phyloP scores from a whole-genome alignment of 495 filamentous ascomycete genomes.

The Xylaria telfairii region DNA sequence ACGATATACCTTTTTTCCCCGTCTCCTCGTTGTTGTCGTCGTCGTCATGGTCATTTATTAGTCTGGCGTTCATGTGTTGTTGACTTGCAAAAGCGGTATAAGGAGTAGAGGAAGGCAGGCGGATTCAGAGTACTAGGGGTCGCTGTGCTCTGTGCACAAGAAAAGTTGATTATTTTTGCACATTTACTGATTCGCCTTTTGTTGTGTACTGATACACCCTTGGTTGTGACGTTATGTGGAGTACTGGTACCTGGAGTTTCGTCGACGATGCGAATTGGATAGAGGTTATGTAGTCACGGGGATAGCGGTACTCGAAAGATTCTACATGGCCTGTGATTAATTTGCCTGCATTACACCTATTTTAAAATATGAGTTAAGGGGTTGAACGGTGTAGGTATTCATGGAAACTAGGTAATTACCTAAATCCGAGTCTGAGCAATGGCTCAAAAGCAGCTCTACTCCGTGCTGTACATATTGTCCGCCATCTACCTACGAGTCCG shows the following conservation, averaged over 20 bases:
- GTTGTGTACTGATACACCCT: neutral
- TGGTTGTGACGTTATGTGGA: neutral
- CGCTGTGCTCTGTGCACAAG: slow-evolving; percentile 1
- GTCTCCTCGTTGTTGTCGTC: neutral
- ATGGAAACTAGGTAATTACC: neutral
- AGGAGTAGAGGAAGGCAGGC: slow-evolving; percentile 26
- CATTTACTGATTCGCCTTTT: neutral
- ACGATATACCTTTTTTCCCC: slow-evolving; percentile 24
- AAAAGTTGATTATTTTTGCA: slow-evolving; percentile 7
- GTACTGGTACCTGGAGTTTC: neutral
- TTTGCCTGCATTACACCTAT: too few relatives aligned
- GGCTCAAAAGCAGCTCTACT: too few relatives aligned
- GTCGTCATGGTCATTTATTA: slow-evolving; percentile 4
- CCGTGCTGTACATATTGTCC: neutral
- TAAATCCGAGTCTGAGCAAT: neutral
- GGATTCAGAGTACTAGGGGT: neutral
- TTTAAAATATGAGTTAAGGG: too few relatives aligned
- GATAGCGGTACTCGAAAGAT: neutral
- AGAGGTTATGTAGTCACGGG: neutral
- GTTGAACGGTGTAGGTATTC: too few relatives aligned
- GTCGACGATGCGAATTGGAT: neutral
- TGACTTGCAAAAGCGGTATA: slow-evolving; percentile 26
- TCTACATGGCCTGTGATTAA: neutral
- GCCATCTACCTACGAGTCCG: neutral
- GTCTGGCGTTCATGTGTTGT: slow-evolving; percentile 19